Evolutionary conservation across 179 eudicot species (phyloP), one percentile per base, ranked within the genome.

Genomic region (Actinidia chinensis): DNA sequence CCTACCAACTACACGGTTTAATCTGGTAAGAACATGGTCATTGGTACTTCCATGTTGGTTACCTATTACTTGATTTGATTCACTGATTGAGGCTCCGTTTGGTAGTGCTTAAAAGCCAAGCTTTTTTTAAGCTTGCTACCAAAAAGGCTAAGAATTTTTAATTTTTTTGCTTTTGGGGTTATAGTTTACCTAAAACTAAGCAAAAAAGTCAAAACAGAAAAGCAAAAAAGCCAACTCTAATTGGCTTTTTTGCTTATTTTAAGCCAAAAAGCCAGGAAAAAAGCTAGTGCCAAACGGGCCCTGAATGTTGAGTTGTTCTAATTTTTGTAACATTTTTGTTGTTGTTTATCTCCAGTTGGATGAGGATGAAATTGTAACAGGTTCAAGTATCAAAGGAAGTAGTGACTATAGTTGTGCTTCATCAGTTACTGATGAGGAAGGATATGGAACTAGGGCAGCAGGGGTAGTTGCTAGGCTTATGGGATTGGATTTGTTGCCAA

Each of bases 381-480:
- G 82, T 73, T 84, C 89, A 42, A 92, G 94, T 81, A 64, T 88
- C 51, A 90, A 84, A 79, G 93, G 88, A 77, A 86, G 90, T 59
- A 91, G 97, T 72, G 97, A 90, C 13, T 89, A 91, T 60, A 91
- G 98, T 73, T 89, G 90, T 80, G 90, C 96, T 81, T 95, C 98
- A 17, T 95, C 99, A 13, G 85, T 92, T 25, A 91, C 91, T 2
- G 97, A 92, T 74, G 99, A 95, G n/a, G 98, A 95, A 72, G 84
- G 80, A 54, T 83, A 74, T 63, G 93, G 88, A 75, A 63, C 80
- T 36, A 92, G 77, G 86, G 90, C 92, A 22, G 98, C 97, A 1
- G 85, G 94, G 17, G 98, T 94, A 33, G 92, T 95, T 73, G 99
- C 97, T 17, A 91, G 95, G 88, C 98, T 95, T 36, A 95, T 95